These are phyloP conservation scores for Chloranthus sessilifolius DNA, from an alignment of 164 flowering plant genomes.

Conservation along the genomic window DNA sequence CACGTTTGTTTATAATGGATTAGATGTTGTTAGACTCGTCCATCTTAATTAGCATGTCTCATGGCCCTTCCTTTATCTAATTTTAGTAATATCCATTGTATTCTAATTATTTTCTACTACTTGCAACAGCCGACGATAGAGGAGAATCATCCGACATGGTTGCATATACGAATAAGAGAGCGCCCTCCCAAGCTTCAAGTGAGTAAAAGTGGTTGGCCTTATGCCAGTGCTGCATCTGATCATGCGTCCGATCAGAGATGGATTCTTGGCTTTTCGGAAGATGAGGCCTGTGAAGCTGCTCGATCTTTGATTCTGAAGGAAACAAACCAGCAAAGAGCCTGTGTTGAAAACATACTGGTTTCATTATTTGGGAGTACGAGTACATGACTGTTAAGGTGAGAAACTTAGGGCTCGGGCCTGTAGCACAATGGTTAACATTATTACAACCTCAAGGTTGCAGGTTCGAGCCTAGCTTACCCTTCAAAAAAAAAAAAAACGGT, in stretches of 20 bases:
- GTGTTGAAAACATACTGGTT: slow-evolving; percentile 34
- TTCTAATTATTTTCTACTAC: not conserved
- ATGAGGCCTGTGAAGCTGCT: slow-evolving; percentile 48
- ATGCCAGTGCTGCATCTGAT: slow-evolving; percentile 5
- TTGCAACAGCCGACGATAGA: slow-evolving; percentile 48
- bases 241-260: slow-evolving; percentile 41
- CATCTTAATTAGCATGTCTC: too few species aligned
- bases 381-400: too few species aligned
- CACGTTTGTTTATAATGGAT: too few species aligned
- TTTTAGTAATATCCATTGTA: too few species aligned
- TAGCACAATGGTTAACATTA: too few species aligned
- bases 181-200: slow-evolving; percentile 26
- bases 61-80: too few species aligned
- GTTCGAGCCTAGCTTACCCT: too few species aligned
- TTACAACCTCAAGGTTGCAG: too few species aligned
- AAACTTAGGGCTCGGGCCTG: too few species aligned
- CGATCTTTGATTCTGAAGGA: slow-evolving; percentile 31
- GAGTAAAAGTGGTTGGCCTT: slow-evolving; percentile 17
- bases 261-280: slow-evolving; percentile 51
- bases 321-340: slow-evolving; percentile 40
- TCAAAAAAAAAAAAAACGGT: too few species aligned
- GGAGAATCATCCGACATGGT: slow-evolving; percentile 52
- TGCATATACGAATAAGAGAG: slow-evolving; percentile 52
- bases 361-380: slow-evolving; percentile 33
- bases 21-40: too few species aligned